Base-by-base conservation (phyloP, 805 yeast species). In the Candida methanosorbosa region DNA sequence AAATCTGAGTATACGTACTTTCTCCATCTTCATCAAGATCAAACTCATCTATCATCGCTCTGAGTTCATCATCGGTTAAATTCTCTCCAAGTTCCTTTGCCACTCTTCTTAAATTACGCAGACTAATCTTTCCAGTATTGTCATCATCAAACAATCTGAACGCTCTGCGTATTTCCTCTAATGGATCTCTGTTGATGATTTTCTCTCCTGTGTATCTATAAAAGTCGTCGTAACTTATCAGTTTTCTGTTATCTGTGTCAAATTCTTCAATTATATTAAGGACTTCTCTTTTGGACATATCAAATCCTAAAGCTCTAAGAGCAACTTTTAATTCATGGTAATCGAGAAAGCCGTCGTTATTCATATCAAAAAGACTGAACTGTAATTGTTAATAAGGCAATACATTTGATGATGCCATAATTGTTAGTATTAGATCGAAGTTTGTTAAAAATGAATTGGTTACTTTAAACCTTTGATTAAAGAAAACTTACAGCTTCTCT, bases 11-110 rank as follows among this genome's bases (percentile, higher is more conserved):
- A 51, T 63, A 69, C 70, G 47, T 58, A 60, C 70, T 88, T 44
- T 84, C 95, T 33, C 97, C 97, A 56, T 92, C 97, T 37, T 85
- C 94, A 54, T 92, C 97, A 34, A 88, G 62, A 60, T 92, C 99
- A 53, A 92, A 92, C 57, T 90, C 97, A 41, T 88, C 95, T 44
- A 92, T 92, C 98, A 92, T 92, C 4, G 97, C 97, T 45, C 83
- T 71, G 34, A 92, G 65, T 52, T 92, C 98, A 39, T 86, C 95
- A 46, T 92, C 99, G 5, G 85, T 78, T 38, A 92, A 63, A 46
- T 81, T 83, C 56, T 92, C 98, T 3, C 96, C 97, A 38, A 92
- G 62, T 45, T 90, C 97, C 46, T 83, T 82, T 9, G 97, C 92
- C 2, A 90, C 95, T 40, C 92, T 71, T 56, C 94, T 75, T 39